Evolutionary conservation across 108 stramenopile genomes (phyloP).

Genomic region (Cyclotella sp.): DNA sequence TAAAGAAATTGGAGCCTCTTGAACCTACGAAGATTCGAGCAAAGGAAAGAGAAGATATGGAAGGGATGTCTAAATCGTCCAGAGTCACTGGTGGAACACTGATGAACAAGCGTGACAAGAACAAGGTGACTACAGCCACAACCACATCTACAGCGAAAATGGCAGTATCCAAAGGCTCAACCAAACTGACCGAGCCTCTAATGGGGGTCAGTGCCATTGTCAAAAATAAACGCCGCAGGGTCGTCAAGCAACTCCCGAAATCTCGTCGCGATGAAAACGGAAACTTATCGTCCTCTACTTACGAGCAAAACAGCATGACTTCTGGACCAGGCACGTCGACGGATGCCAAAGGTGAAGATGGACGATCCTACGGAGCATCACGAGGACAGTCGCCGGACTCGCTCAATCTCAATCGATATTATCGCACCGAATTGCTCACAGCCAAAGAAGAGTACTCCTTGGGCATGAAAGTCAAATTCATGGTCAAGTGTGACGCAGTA

Average conservation of each 20-base stretch:
- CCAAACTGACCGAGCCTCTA: constrained; percentile 28
- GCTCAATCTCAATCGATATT: constrained; percentile 72
- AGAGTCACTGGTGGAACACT: constrained; percentile 36
- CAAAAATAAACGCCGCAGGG: constrained; percentile 31
- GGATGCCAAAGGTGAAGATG: constrained; percentile 1
- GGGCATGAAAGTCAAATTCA: constrained; percentile 76
- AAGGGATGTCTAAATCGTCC: constrained; percentile 11
- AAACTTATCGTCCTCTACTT: constrained; percentile 4
- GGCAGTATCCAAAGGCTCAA: not conserved
- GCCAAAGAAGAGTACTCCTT: constrained; percentile 79
- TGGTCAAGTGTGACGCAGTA: constrained; percentile 80
- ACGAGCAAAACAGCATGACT: not conserved
- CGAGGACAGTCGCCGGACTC: constrained; percentile 15
- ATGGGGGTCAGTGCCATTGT: constrained; percentile 40
- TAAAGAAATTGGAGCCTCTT: constrained; percentile 17
- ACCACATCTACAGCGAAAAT: not conserved
- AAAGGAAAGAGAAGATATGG: not conserved
- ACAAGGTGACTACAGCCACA: not conserved
- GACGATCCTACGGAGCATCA: not conserved
- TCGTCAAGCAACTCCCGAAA: constrained; percentile 39
- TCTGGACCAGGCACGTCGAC: not conserved
- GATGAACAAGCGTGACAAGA: constrained; percentile 34
- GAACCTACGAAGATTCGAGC: not conserved
- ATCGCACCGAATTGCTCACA: constrained; percentile 71
- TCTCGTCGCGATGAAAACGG: constrained; percentile 42